A percentile compares a stretch with the other conserved stretches of the same genome.
These are phyloP conservation scores for Takashimella koratensis DNA, from an alignment of 1,284 basidiomycete genomes.

Conservation along the genomic window DNA sequence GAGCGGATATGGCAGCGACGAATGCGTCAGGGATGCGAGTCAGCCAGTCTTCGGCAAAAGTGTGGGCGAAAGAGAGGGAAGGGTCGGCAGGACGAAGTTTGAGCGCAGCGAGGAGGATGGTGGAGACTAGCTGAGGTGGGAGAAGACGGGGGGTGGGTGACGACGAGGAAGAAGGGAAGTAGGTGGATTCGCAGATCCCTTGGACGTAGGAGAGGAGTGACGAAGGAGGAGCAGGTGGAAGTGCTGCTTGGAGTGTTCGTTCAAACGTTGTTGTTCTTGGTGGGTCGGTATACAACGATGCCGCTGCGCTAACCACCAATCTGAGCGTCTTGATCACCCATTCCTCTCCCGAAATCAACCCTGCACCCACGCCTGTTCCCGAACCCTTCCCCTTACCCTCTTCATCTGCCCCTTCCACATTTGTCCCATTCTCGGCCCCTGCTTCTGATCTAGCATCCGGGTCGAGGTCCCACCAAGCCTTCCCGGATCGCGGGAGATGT, in stretches of 20 bases:
- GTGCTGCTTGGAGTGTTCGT: neutral
- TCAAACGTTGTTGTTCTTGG: constrained; percentile 9
- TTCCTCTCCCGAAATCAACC: constrained; percentile 15
- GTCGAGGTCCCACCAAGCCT: constrained; percentile 18
- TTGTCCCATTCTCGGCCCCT: constrained; percentile 6
- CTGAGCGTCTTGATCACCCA: constrained; percentile 43
- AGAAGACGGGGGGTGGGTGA: constrained; percentile 13
- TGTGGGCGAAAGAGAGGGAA: constrained; percentile 32
- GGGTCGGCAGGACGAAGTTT: constrained; percentile 30
- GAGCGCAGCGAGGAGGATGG: constrained; percentile 38
- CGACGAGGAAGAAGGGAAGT: constrained; percentile 7
- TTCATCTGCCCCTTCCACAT: neutral
- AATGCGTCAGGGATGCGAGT: constrained; percentile 30
- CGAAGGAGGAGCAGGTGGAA: constrained; percentile 30
- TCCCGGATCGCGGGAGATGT: constrained; percentile 7
- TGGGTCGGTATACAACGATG: constrained; percentile 39
- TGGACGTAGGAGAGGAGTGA: constrained; percentile 24
- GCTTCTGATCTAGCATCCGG: neutral
- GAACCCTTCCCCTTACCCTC: neutral
- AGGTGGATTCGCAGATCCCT: constrained; percentile 15
- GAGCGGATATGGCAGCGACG: constrained; percentile 24
- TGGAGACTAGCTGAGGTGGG: constrained; percentile 36
- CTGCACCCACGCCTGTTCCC: neutral
- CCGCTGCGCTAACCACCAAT: constrained; percentile 34
- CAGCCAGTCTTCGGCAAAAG: constrained; percentile 37